Percentiles rank a stretch among this genome's conserved stretches.
phyloP scores from a whole-genome alignment of 768 basidiomycete genomes.

The Phylloporus sp. region DNA sequence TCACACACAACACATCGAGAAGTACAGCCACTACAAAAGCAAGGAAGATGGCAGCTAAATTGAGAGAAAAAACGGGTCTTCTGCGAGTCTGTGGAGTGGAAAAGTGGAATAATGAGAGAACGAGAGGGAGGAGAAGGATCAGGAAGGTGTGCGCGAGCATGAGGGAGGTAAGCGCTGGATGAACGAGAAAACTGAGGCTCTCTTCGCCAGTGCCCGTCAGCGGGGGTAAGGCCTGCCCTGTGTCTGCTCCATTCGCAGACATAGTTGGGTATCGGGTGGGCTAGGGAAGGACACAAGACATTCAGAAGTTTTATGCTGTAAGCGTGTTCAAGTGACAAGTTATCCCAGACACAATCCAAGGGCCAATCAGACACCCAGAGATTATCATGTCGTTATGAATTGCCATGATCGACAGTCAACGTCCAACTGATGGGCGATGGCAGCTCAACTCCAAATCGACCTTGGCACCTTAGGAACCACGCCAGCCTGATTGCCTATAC shows the following conservation, averaged over 20 bases:
- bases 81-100: constrained; percentile 13
- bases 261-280: constrained; percentile 1
- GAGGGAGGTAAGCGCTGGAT: background rate
- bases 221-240: background rate
- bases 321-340: background rate
- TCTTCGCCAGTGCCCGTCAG: background rate
- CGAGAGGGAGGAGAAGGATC: constrained; percentile 16
- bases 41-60: constrained; percentile 9
- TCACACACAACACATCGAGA: constrained; percentile 11
- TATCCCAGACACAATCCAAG: background rate
- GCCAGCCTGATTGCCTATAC: background rate
- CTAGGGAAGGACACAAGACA: background rate
- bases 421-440: background rate
- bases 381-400: background rate
- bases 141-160: constrained; percentile 15
- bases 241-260: constrained; percentile 1
- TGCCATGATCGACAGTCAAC: background rate
- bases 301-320: background rate
- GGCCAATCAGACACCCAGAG: background rate
- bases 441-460: background rate
- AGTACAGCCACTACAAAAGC: constrained; percentile 13
- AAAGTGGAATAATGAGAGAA: constrained; percentile 17
- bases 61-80: constrained; percentile 21
- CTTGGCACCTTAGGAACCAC: background rate
- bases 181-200: background rate